phyloP scores from a whole-genome alignment of 2,329 filamentous ascomycete genomes.

The Neobulgaria alba region DNA sequence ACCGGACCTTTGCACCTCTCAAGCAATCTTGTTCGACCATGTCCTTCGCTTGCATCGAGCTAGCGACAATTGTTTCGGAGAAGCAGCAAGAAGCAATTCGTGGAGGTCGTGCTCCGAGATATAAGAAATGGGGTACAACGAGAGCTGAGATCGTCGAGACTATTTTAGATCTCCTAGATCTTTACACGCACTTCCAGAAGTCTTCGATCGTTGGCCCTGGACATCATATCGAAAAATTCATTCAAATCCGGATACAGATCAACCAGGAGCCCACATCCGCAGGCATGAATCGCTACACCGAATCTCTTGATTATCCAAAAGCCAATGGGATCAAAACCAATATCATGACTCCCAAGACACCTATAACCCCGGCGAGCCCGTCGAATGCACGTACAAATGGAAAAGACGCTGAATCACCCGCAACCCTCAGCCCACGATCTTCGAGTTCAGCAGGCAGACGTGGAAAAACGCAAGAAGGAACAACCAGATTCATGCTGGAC shows the following conservation, averaged over 20 bases:
- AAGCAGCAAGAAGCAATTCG: conserved; percentile 43
- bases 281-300: conserved; percentile 54
- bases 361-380: conserved; percentile 28
- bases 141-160: conserved; percentile 58
- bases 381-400: conserved; percentile 26
- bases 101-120: conserved; percentile 38
- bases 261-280: conserved; percentile 69
- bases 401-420: conserved; percentile 22
- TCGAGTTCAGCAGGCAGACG: conserved; percentile 21
- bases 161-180: conserved; percentile 79
- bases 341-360: conserved; percentile 28
- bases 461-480: conserved; percentile 50
- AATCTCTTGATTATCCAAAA: conserved; percentile 39
- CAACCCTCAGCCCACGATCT: conserved; percentile 26
- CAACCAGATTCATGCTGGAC: conserved; percentile 84
- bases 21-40: conserved; percentile 85
- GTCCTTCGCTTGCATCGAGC: conserved; percentile 72
- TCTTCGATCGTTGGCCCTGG: conserved; percentile 65
- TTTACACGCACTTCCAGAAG: conserved; percentile 78
- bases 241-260: conserved; percentile 76
- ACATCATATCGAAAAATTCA: conserved; percentile 69
- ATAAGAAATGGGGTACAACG: conserved; percentile 38
- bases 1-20: conserved; percentile 85
- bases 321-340: conserved; percentile 29
- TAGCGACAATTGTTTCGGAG: conserved; percentile 62